These are phyloP conservation scores for Geotrichum macrosporum DNA, from an alignment of 1,139 yeast genomes.

Conservation along the genomic window DNA sequence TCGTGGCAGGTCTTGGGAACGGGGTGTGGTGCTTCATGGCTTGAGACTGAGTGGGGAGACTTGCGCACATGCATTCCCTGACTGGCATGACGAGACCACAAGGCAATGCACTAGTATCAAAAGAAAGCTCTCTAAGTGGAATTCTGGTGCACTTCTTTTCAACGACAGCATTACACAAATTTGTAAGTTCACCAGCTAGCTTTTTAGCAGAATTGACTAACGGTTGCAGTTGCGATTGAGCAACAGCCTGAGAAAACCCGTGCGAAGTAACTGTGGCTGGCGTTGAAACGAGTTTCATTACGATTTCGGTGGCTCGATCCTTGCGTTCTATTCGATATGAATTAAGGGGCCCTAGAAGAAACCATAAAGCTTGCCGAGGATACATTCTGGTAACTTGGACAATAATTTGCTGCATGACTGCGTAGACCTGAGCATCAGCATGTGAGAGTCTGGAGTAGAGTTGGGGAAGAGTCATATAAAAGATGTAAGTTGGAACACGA, in stretches of 20 bases:
- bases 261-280: slow-evolving; percentile 16
- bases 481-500: slow-evolving; percentile 55
- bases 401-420: slow-evolving; percentile 54
- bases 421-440: slow-evolving; percentile 53
- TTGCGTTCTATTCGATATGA: slow-evolving; percentile 60
- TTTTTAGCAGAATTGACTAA: slow-evolving; percentile 31
- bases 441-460: slow-evolving; percentile 75
- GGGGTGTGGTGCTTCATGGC: slow-evolving; percentile 47
- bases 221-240: slow-evolving; percentile 11
- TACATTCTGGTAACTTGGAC: slow-evolving; percentile 56
- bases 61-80: slow-evolving; percentile 63
- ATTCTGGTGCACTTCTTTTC: slow-evolving; percentile 6
- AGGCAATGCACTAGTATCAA: slow-evolving; percentile 51
- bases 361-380: slow-evolving; percentile 85
- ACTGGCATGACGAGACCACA: slow-evolving; percentile 79
- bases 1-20: slow-evolving; percentile 50
- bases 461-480: slow-evolving; percentile 87
- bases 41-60: slow-evolving; percentile 52
- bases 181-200: slow-evolving; percentile 35
- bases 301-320: slow-evolving; percentile 49
- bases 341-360: slow-evolving; percentile 65
- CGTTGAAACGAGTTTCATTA: slow-evolving; percentile 25
- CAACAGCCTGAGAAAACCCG: slow-evolving; percentile 11
- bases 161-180: slow-evolving; percentile 37
- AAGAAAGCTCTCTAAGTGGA: slow-evolving; percentile 36